phyloP scores from a whole-genome alignment of 352 stramenopile species.

The Thalassiosira exigua region DNA sequence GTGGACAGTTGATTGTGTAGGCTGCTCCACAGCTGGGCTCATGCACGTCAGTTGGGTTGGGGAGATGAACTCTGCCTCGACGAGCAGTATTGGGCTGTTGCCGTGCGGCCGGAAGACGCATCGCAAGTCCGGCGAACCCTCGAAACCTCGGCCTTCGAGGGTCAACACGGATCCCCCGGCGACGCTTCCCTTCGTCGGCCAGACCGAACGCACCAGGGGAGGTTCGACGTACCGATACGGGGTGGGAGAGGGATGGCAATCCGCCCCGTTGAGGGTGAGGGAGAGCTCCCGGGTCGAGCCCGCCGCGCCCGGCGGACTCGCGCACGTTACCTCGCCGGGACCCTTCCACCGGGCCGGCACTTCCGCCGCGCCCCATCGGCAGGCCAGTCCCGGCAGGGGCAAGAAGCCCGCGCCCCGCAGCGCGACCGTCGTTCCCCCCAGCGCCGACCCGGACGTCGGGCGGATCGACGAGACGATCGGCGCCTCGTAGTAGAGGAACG shows the following conservation, averaged over 20 bases:
- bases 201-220: constrained; percentile 34
- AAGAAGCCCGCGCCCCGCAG: constrained; percentile 44
- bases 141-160: constrained; percentile 90
- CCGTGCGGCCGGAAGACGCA: constrained; percentile 86
- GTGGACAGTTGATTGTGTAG: constrained; percentile 19
- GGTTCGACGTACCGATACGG: constrained; percentile 46
- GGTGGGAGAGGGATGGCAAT: constrained; percentile 26
- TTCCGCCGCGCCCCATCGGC: constrained; percentile 37
- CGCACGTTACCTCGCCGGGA: constrained; percentile 28
- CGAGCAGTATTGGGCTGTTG: constrained; percentile 7
- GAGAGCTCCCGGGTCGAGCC: constrained; percentile 21
- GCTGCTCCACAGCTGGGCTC: constrained; percentile 20
- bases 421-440: constrained; percentile 51
- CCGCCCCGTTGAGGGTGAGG: constrained; percentile 49
- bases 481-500: constrained; percentile 37
- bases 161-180: constrained; percentile 30
- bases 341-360: constrained; percentile 26
- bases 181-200: constrained; percentile 34
- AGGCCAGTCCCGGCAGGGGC: constrained; percentile 24
- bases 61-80: constrained; percentile 31
- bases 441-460: constrained; percentile 33
- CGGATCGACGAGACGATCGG: constrained; percentile 42
- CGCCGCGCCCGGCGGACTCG: constrained; percentile 31
- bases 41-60: constrained; percentile 27
- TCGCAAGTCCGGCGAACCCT: constrained; percentile 88